Evolutionary conservation across 495 filamentous ascomycete genomes (phyloP).

Genomic region (Penicillium riverlandense): DNA sequence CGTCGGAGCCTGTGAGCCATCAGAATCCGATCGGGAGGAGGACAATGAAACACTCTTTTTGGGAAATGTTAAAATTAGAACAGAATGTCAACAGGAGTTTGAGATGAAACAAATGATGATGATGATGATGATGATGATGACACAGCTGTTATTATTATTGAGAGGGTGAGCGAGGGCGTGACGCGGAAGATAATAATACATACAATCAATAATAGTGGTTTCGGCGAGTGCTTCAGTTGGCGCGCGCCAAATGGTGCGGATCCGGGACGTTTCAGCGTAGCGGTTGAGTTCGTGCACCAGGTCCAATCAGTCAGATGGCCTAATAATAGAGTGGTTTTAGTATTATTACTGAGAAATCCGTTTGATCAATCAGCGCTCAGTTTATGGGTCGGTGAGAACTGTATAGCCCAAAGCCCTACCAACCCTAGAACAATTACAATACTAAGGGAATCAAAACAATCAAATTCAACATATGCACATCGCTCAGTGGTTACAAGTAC

Average conservation of each 20-base stretch:
- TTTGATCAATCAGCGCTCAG: slow-evolving; percentile 1
- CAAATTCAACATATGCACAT: slow-evolving; percentile 14
- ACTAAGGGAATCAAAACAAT: too few species aligned
- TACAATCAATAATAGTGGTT: neutral
- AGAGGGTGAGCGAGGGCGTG: too few species aligned
- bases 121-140: too few species aligned
- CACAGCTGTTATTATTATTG: too few species aligned
- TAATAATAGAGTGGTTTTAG: neutral
- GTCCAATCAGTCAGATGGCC: slow-evolving; percentile 9
- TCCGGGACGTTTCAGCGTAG: slow-evolving; percentile 8
- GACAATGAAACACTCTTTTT: slow-evolving; percentile 11
- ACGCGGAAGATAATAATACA: too few species aligned
- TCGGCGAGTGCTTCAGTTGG: slow-evolving; percentile 12
- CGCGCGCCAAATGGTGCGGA: slow-evolving; percentile 12
- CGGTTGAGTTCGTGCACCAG: neutral
- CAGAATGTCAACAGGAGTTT: too few species aligned
- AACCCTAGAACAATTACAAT: too few species aligned
- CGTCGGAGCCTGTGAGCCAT: slow-evolving; percentile 6
- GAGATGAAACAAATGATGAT: too few species aligned
- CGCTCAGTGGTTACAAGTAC: slow-evolving; percentile 18
- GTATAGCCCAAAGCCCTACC: too few species aligned
- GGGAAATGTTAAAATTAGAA: neutral
- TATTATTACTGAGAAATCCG: neutral
- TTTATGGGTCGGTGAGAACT: neutral
- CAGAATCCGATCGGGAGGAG: neutral